Base-by-base conservation (phyloP, 163 green algal species). In the Scenedesmus sp. region DNA sequence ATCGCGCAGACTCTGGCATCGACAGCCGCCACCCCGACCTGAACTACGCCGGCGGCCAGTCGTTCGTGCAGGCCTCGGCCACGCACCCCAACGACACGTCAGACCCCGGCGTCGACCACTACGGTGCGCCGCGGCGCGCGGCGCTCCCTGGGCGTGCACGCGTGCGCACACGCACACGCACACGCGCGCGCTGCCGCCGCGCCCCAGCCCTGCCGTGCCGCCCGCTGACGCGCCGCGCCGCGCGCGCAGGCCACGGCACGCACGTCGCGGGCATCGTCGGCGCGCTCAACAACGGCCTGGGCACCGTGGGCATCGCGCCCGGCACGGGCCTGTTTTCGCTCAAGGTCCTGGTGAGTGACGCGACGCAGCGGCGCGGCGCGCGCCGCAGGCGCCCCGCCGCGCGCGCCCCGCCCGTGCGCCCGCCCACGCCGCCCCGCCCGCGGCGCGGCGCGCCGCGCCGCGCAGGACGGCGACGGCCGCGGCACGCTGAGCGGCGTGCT, bases 221-320 rank as follows among this genome's bases (percentile, higher is more conserved):
- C n/a, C n/a, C n/a, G n/a, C n/a, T n/a, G n/a, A n/a, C n/a, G n/a
- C n/a, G n/a, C n/a, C n/a, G n/a, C n/a, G n/a, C n/a, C 39, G 7
- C 7, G 7, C 10, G 39, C 10, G 6, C 39, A 47, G 39, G 39
- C 39, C 39, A 47, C 39, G 53, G 53, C 53, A 62, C 53, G 22
- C 53, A 62, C 20, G 53, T 62, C 53, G 22, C 53, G n/a, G 53
- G 53, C 53, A 62, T 28, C 53, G 28, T 62, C 53, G 53, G 53
- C 22, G 13, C 53, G 3, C 26, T 7, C 22, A 62, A 62, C 53
- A 31, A 15, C 4, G 53, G 53, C 53, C 22, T 20, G 15, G 62
- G 62, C 36, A n/a, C 54, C 5, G 62, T 70, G 13, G 62, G 62
- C 17, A 39, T 70, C 22, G 62, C 62, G 15, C 62, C 62, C 18